A percentile compares a stretch with the other conserved stretches of the same genome.
These are phyloP conservation scores for Pythium apleroticum DNA, from an alignment of 352 stramenopile species.

Conservation along the genomic window DNA sequence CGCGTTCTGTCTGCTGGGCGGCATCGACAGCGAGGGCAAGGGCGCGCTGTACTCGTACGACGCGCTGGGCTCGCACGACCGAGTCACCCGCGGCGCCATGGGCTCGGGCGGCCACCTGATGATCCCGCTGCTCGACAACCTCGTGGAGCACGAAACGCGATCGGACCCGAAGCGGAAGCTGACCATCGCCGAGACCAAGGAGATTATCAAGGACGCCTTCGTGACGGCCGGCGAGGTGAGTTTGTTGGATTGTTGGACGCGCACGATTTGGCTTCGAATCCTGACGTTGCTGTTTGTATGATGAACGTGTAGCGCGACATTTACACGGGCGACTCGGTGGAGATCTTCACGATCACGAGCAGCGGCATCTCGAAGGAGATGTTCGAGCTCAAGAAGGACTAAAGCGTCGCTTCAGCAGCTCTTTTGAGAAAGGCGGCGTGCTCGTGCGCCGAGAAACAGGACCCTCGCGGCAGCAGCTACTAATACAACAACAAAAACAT, in stretches of 20 bases:
- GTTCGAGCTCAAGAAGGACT: constrained; percentile 97
- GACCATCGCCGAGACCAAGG: constrained; percentile 90
- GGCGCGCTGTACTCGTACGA: constrained; percentile 98
- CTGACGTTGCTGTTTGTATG: background rate
- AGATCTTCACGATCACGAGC: constrained; percentile 97
- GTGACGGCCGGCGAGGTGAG: constrained; percentile 94
- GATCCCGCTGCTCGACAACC: constrained; percentile 98
- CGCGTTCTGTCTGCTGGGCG: constrained; percentile 97
- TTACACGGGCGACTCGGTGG: constrained; percentile 97
- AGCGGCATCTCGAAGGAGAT: constrained; percentile 89
- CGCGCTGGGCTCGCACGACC: constrained; percentile 92
- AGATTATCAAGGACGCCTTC: constrained; percentile 99
- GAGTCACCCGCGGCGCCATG: constrained; percentile 70
- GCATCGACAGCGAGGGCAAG: constrained; percentile 96
- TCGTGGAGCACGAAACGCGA: constrained; percentile 91
- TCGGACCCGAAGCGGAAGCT: constrained; percentile 92
- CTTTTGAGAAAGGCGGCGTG: constrained; percentile 1
- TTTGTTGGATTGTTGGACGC: background rate
- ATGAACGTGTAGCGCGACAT: constrained; percentile 92
- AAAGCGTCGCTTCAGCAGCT: constrained; percentile 18
- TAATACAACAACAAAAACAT: background rate
- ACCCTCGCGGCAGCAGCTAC: constrained; percentile 1
- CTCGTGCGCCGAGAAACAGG: too few species aligned
- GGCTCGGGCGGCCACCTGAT: constrained; percentile 96
- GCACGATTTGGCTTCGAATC: background rate